These are phyloP conservation scores for Oryza meyeriana DNA, from an alignment of 176 grass and related monocot species.

Conservation along the genomic window DNA sequence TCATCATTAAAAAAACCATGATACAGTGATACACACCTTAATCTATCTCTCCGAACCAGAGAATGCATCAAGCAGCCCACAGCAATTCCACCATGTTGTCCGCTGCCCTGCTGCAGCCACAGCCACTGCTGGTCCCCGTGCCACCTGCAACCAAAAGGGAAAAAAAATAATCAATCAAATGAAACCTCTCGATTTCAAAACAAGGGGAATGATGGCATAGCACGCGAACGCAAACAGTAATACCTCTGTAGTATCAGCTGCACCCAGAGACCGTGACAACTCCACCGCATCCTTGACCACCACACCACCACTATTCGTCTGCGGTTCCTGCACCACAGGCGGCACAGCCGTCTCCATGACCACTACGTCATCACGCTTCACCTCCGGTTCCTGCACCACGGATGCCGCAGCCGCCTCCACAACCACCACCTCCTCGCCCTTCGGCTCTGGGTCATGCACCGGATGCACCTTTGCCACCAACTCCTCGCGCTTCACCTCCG, in stretches of 20 bases:
- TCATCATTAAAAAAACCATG: neutral
- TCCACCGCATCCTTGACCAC: conserved; percentile 15
- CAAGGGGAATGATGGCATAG: neutral
- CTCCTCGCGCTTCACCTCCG: conserved; percentile 39
- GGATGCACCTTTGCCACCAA: conserved; percentile 16
- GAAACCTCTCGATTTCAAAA: conserved; percentile 29
- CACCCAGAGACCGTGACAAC: conserved; percentile 30
- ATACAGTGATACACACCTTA: conserved; percentile 36
- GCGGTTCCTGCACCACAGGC: conserved; percentile 26
- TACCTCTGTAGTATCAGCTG: conserved; percentile 39
- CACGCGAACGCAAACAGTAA: conserved; percentile 3
- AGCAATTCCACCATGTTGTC: conserved; percentile 83
- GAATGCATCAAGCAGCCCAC: conserved; percentile 65
- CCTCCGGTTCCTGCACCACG: conserved; percentile 25
- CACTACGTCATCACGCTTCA: conserved; percentile 9
- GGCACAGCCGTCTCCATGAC: conserved; percentile 18
- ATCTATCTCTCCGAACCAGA: conserved; percentile 51
- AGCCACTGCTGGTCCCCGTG: conserved; percentile 33
- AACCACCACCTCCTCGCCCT: conserved; percentile 14
- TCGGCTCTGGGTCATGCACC: conserved; percentile 31
- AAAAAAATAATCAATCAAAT: conserved; percentile 19
- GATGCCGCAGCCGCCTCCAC: conserved; percentile 16
- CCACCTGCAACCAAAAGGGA: conserved; percentile 33
- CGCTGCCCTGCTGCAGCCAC: conserved; percentile 28
- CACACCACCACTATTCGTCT: conserved; percentile 9